phyloP scores from a whole-genome alignment of 1,284 basidiomycete species.

The Omphalotus olearius region DNA sequence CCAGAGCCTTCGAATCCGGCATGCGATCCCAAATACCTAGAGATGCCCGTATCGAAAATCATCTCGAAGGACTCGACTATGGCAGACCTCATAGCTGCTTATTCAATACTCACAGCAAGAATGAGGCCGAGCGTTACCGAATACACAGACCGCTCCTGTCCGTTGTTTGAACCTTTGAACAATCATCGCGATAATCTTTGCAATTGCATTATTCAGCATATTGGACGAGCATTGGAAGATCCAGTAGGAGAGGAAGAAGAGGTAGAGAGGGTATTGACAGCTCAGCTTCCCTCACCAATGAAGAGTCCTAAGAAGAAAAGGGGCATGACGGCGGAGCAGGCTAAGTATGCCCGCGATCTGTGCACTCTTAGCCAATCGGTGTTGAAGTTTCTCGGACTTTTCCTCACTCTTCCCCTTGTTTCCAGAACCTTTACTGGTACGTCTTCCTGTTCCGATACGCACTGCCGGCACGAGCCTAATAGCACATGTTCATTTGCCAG shows the following conservation, averaged over 20 bases:
- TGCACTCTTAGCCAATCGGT: conserved; percentile 66
- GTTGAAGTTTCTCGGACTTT: conserved; percentile 54
- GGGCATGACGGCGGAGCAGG: conserved; percentile 71
- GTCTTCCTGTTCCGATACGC: conserved; percentile 20
- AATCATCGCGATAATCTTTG: conserved; percentile 46
- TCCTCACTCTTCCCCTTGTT: conserved; percentile 57
- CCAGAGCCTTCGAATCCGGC: conserved; percentile 69
- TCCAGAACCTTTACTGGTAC: conserved; percentile 58
- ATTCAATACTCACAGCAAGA: conserved; percentile 62
- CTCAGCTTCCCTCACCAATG: conserved; percentile 38
- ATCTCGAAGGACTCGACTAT: conserved; percentile 42
- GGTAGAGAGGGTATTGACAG: conserved; percentile 19
- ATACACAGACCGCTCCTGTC: conserved; percentile 54
- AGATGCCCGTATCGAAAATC: conserved; percentile 54
- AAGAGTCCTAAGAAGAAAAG: conserved; percentile 48
- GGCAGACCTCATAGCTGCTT: conserved; percentile 63
- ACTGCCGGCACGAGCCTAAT: conserved; percentile 3
- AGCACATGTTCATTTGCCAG: conserved; percentile 30
- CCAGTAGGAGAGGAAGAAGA: conserved; percentile 37
- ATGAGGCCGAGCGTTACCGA: conserved; percentile 46
- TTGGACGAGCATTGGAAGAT: conserved; percentile 57
- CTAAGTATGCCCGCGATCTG: conserved; percentile 71
- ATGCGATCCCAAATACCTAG: conserved; percentile 58
- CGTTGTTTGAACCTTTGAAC: conserved; percentile 64
- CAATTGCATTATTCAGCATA: conserved; percentile 54